Percentiles rank a stretch among this genome's conserved stretches.
Conservation (phyloP, 2,329 filamentous ascomycete genomes). For the Xylariaceae sp. region DNA sequence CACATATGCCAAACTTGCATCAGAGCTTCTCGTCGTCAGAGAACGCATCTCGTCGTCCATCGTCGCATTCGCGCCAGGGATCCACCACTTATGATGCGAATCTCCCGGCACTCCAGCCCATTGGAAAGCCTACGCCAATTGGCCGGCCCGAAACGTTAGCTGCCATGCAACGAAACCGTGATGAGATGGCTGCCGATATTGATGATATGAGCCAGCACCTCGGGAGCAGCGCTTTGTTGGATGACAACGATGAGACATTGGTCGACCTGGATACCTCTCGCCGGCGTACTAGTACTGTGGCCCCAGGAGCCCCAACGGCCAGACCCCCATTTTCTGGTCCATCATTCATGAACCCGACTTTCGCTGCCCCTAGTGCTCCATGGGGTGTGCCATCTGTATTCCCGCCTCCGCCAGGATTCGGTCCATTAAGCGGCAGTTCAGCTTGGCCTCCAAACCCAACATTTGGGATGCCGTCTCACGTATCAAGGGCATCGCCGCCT, state of each 20-base stretch:
- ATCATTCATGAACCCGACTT: conserved; percentile 39
- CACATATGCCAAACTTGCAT: conserved; percentile 35
- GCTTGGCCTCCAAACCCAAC: conserved; percentile 33
- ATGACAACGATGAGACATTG: conserved; percentile 61
- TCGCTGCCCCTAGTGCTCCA: conserved; percentile 27
- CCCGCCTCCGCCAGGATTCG: conserved; percentile 45
- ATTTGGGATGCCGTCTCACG: conserved; percentile 31
- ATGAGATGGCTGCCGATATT: conserved; percentile 47
- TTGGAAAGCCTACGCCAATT: conserved; percentile 79
- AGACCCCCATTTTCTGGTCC: conserved; percentile 39
- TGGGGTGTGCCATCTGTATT: conserved; percentile 41
- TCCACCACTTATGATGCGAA: conserved; percentile 55
- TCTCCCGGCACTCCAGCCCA: conserved; percentile 55
- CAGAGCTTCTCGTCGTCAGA: conserved; percentile 35
- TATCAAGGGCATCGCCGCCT: conserved; percentile 48
- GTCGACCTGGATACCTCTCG: conserved; percentile 37
- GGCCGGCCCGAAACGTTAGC: conserved; percentile 74
- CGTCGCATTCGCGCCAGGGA: conserved; percentile 67
- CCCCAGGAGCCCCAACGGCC: conserved; percentile 40
- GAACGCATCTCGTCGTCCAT: conserved; percentile 35
- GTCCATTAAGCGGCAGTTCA: conserved; percentile 37
- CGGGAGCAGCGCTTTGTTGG: conserved; percentile 83
- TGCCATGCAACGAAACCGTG: conserved; percentile 42
- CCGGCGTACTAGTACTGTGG: conserved; percentile 41
- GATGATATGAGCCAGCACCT: conserved; percentile 74